Evolutionary conservation across 305 asterid species (phyloP).

Genomic region (Fraxinus velutina): DNA sequence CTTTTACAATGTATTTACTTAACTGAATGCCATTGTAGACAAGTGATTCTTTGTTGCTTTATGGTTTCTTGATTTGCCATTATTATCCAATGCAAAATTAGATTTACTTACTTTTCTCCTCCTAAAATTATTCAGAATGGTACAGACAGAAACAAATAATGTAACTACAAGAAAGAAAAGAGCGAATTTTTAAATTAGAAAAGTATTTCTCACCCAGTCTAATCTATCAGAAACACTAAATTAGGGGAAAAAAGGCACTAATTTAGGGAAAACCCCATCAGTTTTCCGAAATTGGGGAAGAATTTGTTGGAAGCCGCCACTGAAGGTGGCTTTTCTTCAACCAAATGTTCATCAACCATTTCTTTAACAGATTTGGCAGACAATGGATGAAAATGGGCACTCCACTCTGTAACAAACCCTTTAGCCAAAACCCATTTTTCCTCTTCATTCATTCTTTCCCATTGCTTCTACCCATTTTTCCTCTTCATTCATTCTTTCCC

Average conservation of each 20-base stretch:
- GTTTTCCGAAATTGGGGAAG: conserved; percentile 39
- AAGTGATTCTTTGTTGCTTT: background rate
- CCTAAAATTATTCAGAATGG: background rate
- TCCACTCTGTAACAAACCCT: conserved; percentile 63
- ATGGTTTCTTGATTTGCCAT: background rate
- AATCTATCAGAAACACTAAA: background rate
- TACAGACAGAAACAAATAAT: background rate
- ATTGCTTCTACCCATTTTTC: conserved; percentile 52
- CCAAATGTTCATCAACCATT: conserved; percentile 57
- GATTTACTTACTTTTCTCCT: background rate
- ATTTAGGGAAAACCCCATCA: conserved; percentile 39
- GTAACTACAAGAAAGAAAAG: background rate
- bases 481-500: conserved; percentile 51
- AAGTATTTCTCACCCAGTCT: background rate
- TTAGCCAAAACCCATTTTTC: conserved; percentile 47
- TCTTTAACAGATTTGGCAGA: conserved; percentile 63
- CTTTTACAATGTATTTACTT: background rate
- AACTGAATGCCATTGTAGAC: background rate
- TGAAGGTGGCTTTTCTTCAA: conserved; percentile 1
- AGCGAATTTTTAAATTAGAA: background rate
- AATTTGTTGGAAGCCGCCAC: conserved; percentile 30
- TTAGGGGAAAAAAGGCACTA: background rate
- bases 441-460: conserved; percentile 51
- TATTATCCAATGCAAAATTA: background rate
- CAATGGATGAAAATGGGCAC: conserved; percentile 64